Base-by-base conservation (phyloP, 176 grass and related monocot genomes). In the Puya raimondii region DNA sequence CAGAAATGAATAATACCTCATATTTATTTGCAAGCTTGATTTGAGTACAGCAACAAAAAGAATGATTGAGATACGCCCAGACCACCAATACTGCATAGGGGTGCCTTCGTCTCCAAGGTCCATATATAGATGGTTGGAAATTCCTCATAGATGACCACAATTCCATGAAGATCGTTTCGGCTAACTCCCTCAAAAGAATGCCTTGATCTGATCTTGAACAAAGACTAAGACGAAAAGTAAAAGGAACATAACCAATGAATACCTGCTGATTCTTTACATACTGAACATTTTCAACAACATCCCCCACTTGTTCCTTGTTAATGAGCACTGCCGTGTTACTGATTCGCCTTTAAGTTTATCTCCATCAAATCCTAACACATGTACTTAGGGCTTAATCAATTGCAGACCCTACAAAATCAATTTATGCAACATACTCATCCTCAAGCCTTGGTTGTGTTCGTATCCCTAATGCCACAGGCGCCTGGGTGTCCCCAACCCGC, bases 371-470 rank as follows among this genome's bases (percentile, higher is more conserved):
- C 33, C 33, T 42, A 42, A 42, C 33, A 42, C 33, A 42, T 42
- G 7, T 7, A 42, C 33, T 42, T 42, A 42, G 33, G 33, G 33
- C 33, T 42, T 7, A 42, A 42, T 7, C 33, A 42, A 42, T 42
- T 42, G 33, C 4, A 42, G 33, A 42, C 33, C 5, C 33, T 61
- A 20, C 56, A 61, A n/a, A 16, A 61, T 16, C 56, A 18, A 61
- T 22, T 61, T 78, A 88, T 25, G 78, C 80, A 67, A 47, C 81
- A 69, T 91, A 90, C 67, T 99, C 90, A 0, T 76, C 88, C 81
- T 99, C 95, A 25, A 99, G 91, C 23, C 91, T 50, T 3, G 95
- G 95, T 3, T 82, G 80, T 9, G 95, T 99, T 22, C 90, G 69
- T 10, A 85, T 88, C 49, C 82, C 87, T 11, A 51, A 56, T 0